Percentiles rank a stretch among this genome's conserved stretches.
Conservation (phyloP, 1,284 basidiomycete species). For the Papiliotrema flavescens region DNA sequence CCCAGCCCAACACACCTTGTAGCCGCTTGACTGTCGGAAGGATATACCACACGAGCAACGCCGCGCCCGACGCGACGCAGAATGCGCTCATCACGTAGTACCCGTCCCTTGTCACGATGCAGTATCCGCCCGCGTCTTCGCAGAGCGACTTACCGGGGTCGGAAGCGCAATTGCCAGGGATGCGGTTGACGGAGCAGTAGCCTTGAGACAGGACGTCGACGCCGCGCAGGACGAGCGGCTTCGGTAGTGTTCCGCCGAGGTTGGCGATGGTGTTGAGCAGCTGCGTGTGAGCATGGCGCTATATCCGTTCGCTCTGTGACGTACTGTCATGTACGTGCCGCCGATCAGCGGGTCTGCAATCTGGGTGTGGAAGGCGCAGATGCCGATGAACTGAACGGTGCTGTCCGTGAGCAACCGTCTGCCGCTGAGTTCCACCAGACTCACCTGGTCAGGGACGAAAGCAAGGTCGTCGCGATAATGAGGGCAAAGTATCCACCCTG, state of each 20-base stretch:
- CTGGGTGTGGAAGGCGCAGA: constrained; percentile 95
- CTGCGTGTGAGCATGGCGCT: constrained; percentile 48
- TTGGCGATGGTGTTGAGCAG: constrained; percentile 95
- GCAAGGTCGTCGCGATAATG: constrained; percentile 72
- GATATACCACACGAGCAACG: constrained; percentile 72
- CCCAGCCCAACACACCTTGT: constrained; percentile 62
- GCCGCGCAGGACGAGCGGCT: constrained; percentile 56
- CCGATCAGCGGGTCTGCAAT: constrained; percentile 97
- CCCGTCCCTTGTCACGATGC: constrained; percentile 81
- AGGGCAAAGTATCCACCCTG: constrained; percentile 70
- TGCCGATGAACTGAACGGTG: constrained; percentile 97
- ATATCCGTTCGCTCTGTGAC: constrained; percentile 22
- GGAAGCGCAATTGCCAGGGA: constrained; percentile 73
- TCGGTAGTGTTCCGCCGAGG: constrained; percentile 97
- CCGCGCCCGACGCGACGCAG: constrained; percentile 71
- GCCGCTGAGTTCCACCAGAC: constrained; percentile 28
- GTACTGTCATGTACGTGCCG: constrained; percentile 95
- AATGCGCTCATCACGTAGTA: constrained; percentile 82
- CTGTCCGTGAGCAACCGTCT: constrained; percentile 48
- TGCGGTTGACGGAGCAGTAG: constrained; percentile 61
- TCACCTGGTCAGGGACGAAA: constrained; percentile 80
- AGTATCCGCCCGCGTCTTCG: constrained; percentile 69
- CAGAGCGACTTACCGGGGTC: constrained; percentile 83
- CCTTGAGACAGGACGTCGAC: constrained; percentile 83
- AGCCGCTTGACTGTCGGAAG: constrained; percentile 77